These are phyloP conservation scores for Aspergillus asperescens DNA, from an alignment of 495 filamentous ascomycete genomes.

Conservation along the genomic window DNA sequence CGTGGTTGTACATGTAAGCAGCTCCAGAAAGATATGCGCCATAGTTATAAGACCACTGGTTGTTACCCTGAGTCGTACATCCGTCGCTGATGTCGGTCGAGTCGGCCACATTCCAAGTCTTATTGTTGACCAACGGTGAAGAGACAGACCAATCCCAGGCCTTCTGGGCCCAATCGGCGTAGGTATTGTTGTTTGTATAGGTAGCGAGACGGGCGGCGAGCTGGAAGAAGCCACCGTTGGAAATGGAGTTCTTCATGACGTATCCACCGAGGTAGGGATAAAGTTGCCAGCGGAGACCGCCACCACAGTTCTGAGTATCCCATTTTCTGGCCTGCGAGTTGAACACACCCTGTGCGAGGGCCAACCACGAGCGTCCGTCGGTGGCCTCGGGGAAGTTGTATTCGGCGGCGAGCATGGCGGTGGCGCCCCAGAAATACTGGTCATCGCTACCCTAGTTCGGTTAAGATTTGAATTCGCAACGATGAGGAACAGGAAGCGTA, in stretches of 20 bases:
- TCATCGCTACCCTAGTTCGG: constrained; percentile 48
- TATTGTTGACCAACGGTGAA: constrained; percentile 48
- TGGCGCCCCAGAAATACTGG: constrained; percentile 54
- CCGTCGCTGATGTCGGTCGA: constrained; percentile 42
- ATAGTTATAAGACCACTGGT: constrained; percentile 66
- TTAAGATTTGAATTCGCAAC: not conserved
- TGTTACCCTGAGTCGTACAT: constrained; percentile 50
- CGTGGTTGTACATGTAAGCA: constrained; percentile 65
- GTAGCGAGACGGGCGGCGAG: constrained; percentile 61
- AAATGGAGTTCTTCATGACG: constrained; percentile 65
- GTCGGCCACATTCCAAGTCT: constrained; percentile 58
- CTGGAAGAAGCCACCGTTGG: constrained; percentile 66
- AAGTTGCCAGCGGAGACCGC: constrained; percentile 55
- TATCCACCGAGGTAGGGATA: constrained; percentile 48
- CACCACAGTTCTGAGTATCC: constrained; percentile 44
- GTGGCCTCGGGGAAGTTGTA: constrained; percentile 39
- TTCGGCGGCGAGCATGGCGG: constrained; percentile 53
- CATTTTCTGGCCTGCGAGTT: constrained; percentile 60
- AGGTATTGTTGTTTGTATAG: constrained; percentile 60
- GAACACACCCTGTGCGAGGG: constrained; percentile 73
- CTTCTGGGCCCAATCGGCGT: constrained; percentile 62
- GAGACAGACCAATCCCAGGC: constrained; percentile 59
- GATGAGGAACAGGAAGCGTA: no score
- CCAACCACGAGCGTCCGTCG: constrained; percentile 61
- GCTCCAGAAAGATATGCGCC: constrained; percentile 65